Base-by-base conservation (phyloP, 2,329 filamentous ascomycete genomes). In the Trichoderma sp. region DNA sequence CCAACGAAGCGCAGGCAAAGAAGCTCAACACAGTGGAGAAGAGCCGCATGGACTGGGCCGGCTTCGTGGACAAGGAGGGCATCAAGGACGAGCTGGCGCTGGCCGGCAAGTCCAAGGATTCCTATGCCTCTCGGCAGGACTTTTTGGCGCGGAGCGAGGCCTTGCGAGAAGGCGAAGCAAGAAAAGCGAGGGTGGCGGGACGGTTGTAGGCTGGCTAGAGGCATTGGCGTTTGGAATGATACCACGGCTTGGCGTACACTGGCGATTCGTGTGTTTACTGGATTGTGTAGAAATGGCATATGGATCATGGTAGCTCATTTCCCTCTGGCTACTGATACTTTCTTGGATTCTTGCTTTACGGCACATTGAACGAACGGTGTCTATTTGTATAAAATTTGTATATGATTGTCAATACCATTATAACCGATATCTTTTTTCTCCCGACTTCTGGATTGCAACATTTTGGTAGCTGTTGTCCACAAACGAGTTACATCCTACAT, bases 1-100 rank as follows among this genome's bases (percentile, higher is more conserved):
- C 80, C 64, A 84, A 82, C 68, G 79, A 78, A 53, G 82, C 82
- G 17, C 82, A 84, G 69, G 84, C 87, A 58, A 87, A 86, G 81
- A 91, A 90, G 75, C 81, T 91, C 71, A 91, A 89, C 75, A 89
- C 88, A 17, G 87, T 91, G 17, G 88, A 91, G 79, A 91, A 91
- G 83, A 90, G 87, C 73, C 84, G 87, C 63, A 89, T 91, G 85
- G 89, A 91, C 77, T 91, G 89, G 89, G 89, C 89, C 3, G 88
- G 88, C 13, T 91, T 86, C 72, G 89, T 91, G 67, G 89, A 91
- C 78, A 86, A 89, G 76, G 89, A 90, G 76, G 89, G 89, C 9
- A 89, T 91, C 78, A 84, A 88, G 76, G 88, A 91, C 77, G 89
- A 91, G 76, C 80, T 91, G 68, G 84, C 85, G 77, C 80, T 89